A percentile compares a stretch with the other conserved stretches of the same genome.
phyloP scores from a whole-genome alignment of 2,329 filamentous ascomycete species.

The Chaetomiaceae sp. region DNA sequence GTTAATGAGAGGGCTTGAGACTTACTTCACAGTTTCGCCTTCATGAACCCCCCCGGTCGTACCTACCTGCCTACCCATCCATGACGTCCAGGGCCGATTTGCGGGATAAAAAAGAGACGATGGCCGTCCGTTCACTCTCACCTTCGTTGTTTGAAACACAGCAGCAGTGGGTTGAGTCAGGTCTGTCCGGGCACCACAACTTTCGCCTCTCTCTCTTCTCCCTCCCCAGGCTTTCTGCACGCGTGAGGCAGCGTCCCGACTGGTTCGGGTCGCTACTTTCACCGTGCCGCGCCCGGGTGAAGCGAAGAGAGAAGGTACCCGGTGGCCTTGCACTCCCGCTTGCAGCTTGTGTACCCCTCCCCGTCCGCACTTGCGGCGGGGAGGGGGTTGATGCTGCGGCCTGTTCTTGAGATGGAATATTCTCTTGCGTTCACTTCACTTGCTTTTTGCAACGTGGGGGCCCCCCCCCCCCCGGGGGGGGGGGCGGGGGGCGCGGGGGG shows the following conservation, averaged over 20 bases:
- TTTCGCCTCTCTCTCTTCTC: too few species aligned
- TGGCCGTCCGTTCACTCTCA: conserved; percentile 11
- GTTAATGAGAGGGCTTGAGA: conserved; percentile 8
- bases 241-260: background rate
- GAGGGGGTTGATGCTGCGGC: conserved; percentile 49
- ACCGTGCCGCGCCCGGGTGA: background rate
- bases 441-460: background rate
- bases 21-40: background rate
- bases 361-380: conserved; percentile 25
- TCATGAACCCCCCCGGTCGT: too few species aligned
- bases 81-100: background rate
- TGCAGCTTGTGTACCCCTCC: conserved; percentile 1
- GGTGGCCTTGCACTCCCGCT: conserved; percentile 13
- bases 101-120: conserved; percentile 2
- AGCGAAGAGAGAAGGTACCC: conserved; percentile 22
- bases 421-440: conserved; percentile 10
- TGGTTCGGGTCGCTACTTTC: conserved; percentile 25
- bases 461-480: too few species aligned
- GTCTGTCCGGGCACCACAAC: background rate
- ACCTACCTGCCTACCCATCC: too few species aligned
- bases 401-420: conserved; percentile 28
- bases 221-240: background rate
- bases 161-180: conserved; percentile 1
- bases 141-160: conserved; percentile 15
- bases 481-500: too few species aligned